Conservation (phyloP, 495 filamentous ascomycete species). For the Hypoxylon fuscum region DNA sequence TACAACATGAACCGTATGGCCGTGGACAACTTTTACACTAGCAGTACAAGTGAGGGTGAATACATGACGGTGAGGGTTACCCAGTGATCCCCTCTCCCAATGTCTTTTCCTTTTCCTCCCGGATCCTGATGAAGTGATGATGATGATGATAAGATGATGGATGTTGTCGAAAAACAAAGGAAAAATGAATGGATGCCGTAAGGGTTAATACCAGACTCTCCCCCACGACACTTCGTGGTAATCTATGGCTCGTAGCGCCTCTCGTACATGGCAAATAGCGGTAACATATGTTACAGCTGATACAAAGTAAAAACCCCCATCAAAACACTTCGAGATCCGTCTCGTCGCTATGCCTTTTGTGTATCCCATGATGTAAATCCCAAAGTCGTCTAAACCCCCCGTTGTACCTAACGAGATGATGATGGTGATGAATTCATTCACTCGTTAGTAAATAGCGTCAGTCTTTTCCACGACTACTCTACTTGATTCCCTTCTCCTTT, state of each 20-base stretch:
- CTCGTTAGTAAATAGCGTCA: slow-evolving; percentile 7
- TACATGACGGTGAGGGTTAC: slow-evolving; percentile 21
- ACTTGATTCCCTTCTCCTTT: background rate
- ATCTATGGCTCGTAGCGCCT: slow-evolving; percentile 19
- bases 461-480: background rate
- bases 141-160: background rate
- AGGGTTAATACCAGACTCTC: background rate
- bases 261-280: slow-evolving; percentile 10
- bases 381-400: background rate
- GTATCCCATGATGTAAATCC: slow-evolving; percentile 22
- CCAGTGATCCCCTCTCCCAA: background rate
- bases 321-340: background rate
- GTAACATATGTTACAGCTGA: slow-evolving; percentile 28
- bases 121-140: slow-evolving; percentile 5
- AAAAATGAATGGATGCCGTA: slow-evolving; percentile 6
- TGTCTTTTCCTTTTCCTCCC: slow-evolving; percentile 20
- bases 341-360: slow-evolving; percentile 24
- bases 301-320: slow-evolving; percentile 2
- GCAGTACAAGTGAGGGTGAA: slow-evolving; percentile 37
- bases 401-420: background rate
- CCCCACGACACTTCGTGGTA: slow-evolving; percentile 13
- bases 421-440: slow-evolving; percentile 12
- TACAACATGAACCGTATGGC: slow-evolving; percentile 28
- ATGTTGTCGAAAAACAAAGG: slow-evolving; percentile 11
- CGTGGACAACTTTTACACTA: slow-evolving; percentile 39